Conservation (phyloP, 2,329 filamentous ascomycete species). For the Fusarium sp. region DNA sequence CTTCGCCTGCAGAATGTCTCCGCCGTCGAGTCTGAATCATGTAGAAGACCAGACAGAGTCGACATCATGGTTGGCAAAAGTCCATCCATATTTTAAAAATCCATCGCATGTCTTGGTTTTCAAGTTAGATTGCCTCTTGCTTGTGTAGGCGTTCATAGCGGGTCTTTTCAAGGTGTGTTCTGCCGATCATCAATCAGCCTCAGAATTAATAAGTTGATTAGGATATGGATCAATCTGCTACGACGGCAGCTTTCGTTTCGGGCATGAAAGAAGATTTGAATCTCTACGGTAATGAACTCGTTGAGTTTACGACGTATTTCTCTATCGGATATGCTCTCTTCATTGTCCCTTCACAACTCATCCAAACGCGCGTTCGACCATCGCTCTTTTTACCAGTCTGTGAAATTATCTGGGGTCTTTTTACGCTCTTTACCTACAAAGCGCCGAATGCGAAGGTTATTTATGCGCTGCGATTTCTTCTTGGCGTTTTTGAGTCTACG, state of each 20-base stretch:
- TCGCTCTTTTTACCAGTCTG: conserved; percentile 37
- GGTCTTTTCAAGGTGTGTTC: conserved; percentile 20
- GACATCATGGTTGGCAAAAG: conserved; percentile 46
- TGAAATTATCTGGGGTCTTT: conserved; percentile 39
- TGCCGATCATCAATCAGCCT: neutral
- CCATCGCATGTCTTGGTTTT: conserved; percentile 45
- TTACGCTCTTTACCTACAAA: conserved; percentile 36
- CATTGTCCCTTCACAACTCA: conserved; percentile 38
- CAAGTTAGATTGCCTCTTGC: conserved; percentile 46
- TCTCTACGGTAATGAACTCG: conserved; percentile 34
- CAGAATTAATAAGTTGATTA: neutral
- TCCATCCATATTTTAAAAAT: conserved; percentile 48
- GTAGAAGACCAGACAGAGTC: conserved; percentile 7
- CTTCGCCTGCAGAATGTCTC: conserved; percentile 12
- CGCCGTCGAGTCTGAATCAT: conserved; percentile 13
- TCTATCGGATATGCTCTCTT: conserved; percentile 42
- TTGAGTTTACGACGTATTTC: conserved; percentile 43
- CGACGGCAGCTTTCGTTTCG: conserved; percentile 37
- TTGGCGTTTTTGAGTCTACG: conserved; percentile 40
- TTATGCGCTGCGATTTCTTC: conserved; percentile 36
- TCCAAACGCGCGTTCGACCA: conserved; percentile 39
- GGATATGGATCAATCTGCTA: conserved; percentile 42
- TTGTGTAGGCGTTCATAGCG: conserved; percentile 43
- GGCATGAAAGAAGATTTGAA: conserved; percentile 40
- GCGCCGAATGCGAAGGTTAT: conserved; percentile 33